These are phyloP conservation scores for Fusarium sp. DNA, from an alignment of 2,329 filamentous ascomycete genomes.

Conservation along the genomic window DNA sequence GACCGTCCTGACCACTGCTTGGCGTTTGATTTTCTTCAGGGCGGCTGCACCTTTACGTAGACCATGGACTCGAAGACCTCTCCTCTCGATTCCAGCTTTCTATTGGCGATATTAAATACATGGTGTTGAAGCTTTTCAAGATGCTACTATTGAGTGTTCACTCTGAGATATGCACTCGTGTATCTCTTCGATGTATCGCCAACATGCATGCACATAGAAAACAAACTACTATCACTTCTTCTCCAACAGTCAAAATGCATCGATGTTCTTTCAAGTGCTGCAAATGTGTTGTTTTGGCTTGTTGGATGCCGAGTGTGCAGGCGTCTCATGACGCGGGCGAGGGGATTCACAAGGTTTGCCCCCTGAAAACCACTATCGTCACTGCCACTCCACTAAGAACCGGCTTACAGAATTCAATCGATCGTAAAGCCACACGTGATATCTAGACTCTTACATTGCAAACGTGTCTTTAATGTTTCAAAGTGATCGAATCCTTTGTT, in stretches of 20 bases:
- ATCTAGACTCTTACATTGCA: not conserved
- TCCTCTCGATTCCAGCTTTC: rapidly evolving
- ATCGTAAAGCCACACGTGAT: not conserved
- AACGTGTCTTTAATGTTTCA: not conserved
- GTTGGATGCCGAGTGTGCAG: not conserved
- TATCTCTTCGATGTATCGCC: constrained; percentile 1
- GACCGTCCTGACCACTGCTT: not conserved
- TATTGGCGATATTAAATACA: not conserved
- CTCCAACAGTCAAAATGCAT: rapidly evolving
- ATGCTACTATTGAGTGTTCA: not conserved
- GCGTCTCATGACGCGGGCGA: not conserved
- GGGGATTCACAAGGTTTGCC: constrained; percentile 27
- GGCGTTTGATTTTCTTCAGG: constrained; percentile 5
- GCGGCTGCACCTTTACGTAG: not conserved
- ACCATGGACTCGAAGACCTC: not conserved
- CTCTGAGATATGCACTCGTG: not conserved
- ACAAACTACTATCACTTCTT: not conserved
- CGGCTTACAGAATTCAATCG: not conserved
- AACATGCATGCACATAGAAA: constrained; percentile 1
- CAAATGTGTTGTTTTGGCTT: not conserved
- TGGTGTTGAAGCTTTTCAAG: constrained; percentile 27
- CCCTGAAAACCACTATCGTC: constrained; percentile 13
- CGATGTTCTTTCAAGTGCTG: rapidly evolving
- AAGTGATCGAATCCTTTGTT: constrained; percentile 1
- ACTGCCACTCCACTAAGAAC: constrained; percentile 19